Conservation (phyloP, 495 filamentous ascomycete genomes). For the Lepraria neglecta region DNA sequence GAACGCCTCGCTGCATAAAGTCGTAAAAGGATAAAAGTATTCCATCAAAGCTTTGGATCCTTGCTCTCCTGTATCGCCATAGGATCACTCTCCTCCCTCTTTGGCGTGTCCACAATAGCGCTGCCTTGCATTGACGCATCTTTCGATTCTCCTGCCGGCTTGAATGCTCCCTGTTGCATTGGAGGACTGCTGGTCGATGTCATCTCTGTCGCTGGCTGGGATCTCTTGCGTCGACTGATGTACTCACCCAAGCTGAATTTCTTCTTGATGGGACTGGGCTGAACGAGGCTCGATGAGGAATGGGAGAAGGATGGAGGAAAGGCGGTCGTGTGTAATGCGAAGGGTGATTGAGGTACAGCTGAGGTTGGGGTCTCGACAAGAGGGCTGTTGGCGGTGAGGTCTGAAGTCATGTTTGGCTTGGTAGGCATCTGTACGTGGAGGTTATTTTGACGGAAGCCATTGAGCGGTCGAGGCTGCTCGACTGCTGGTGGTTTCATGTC, state of each 20-base stretch:
- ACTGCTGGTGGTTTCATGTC: slow-evolving; percentile 32
- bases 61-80: slow-evolving; percentile 17
- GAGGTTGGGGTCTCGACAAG: slow-evolving; percentile 32
- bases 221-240: slow-evolving; percentile 42
- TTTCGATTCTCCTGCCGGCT: slow-evolving; percentile 19
- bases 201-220: slow-evolving; percentile 24
- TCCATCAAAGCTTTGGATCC: slow-evolving; percentile 13
- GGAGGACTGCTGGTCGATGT: slow-evolving; percentile 19
- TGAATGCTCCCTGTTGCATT: slow-evolving; percentile 17
- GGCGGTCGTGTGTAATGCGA: slow-evolving; percentile 26
- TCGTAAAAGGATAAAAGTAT: slow-evolving; percentile 15
- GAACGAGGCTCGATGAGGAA: slow-evolving; percentile 34
- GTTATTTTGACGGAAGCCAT: slow-evolving; percentile 29
- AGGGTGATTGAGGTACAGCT: slow-evolving; percentile 34
- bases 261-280: slow-evolving; percentile 56
- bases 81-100: slow-evolving; percentile 23
- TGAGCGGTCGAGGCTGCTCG: slow-evolving; percentile 37
- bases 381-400: slow-evolving; percentile 33
- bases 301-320: slow-evolving; percentile 30
- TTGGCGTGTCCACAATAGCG: slow-evolving; percentile 23
- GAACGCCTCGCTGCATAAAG: slow-evolving; percentile 23
- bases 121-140: slow-evolving; percentile 17
- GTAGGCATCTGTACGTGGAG: slow-evolving; percentile 41
- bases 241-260: slow-evolving; percentile 65
- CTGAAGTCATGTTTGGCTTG: slow-evolving; percentile 20